Base-by-base conservation (phyloP, 2,329 filamentous ascomycete species). In the Monilinia fructigena region DNA sequence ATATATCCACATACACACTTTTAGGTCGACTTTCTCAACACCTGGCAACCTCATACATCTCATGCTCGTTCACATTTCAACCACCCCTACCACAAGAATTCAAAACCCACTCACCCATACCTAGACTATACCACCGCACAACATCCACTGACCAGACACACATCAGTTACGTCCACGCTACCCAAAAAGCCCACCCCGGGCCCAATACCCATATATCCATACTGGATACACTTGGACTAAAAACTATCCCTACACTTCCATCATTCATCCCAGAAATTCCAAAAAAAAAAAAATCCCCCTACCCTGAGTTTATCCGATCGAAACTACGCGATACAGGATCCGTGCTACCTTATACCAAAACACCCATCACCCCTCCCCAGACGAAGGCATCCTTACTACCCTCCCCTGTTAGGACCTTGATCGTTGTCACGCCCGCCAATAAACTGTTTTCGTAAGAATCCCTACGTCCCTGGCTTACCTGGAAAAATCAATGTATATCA, bases 361-460 rank as follows among this genome's bases (percentile, higher is more conserved):
- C 63, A 65, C 31, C 47, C 20, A 50, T 28, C 54, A 60, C 60
- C 59, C 65, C 59, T 66, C 65, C 65, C 52, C 45, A 67, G 65
- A 55, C 38, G 48, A 53, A 42, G 38, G 55, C 55, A 60, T 53
- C 55, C 47, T 50, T 42, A 59, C 40, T 62, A 28, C 56, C 42
- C 56, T 42, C 40, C 64, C 64, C 55, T 66, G 64, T 53, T 66
- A 55, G 8, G 60, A 54, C 56, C 65, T 48, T 67, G 65, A 67
- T 67, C 65, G 65, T 56, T 64, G 60, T 52, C 50, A 42, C 61
- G 53, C 45, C 53, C 59, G 53, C 65, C 59, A 66, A 64, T 66
- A 66, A 64, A 31, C 62, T 50, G 64, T 66, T 66, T 66, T 66
- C 64, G 56, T 66, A 48, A 55, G 56, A 42, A 63, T 62, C 65